These are phyloP conservation scores for Stachybotrys chartarum DNA, from an alignment of 2,329 filamentous ascomycete species.

Conservation along the genomic window DNA sequence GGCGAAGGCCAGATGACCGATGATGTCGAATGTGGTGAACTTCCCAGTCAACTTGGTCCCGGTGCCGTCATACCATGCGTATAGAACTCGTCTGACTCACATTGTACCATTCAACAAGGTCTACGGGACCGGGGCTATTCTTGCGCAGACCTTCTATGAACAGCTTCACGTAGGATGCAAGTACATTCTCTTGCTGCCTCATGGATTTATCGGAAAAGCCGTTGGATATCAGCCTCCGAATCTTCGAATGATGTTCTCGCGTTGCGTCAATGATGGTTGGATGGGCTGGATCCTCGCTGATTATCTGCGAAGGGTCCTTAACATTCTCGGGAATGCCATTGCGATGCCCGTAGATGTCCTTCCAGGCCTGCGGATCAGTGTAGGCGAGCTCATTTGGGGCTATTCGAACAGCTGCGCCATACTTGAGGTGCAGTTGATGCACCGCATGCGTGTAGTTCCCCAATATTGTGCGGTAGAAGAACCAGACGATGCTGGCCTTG, in stretches of 20 bases:
- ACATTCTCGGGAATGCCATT: conserved; percentile 12
- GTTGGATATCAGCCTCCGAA: neutral
- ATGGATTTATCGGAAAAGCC: neutral
- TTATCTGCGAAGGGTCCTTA: conserved; percentile 8
- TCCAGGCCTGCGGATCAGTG: conserved; percentile 26
- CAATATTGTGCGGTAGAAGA: neutral
- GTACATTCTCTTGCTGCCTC: neutral
- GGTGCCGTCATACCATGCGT: too few relatives aligned
- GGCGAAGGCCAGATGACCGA: neutral
- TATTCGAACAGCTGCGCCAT: conserved; percentile 30
- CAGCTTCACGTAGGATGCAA: neutral
- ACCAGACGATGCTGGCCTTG: conserved; percentile 7
- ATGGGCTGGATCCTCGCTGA: neutral
- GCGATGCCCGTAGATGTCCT: conserved; percentile 31
- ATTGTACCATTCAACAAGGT: neutral
- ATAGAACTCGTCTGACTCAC: too few relatives aligned
- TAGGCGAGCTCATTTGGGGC: conserved; percentile 33
- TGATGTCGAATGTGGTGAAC: neutral
- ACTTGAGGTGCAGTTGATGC: conserved; percentile 16
- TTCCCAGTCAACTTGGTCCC: too few relatives aligned
- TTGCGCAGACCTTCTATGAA: neutral
- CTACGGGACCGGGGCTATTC: neutral
- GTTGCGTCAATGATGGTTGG: neutral
- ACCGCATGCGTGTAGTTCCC: conserved; percentile 8
- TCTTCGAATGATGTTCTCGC: neutral